Base-by-base conservation (phyloP, 2,329 filamentous ascomycete genomes). In the Mycosphaerelloides madeirae region DNA sequence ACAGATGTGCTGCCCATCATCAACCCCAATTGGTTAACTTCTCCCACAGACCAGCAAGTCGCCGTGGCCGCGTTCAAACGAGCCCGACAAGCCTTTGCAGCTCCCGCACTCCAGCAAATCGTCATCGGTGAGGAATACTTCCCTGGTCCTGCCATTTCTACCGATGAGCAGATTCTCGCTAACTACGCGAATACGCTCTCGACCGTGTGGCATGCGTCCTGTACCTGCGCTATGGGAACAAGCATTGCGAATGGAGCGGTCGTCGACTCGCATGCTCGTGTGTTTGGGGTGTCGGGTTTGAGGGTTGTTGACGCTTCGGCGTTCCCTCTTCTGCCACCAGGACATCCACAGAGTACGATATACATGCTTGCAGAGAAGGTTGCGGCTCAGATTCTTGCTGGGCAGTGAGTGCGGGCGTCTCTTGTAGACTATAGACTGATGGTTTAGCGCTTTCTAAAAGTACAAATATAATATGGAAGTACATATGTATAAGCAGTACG, bases 11-110 rank as follows among this genome's bases (percentile, higher is more conserved):
- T 39, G 6, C 48, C 48, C 6, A 29, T 45, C 15, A 29, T 41
- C 50, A 65, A 38, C 60, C 64, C 6, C 55, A 58, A 41, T 32
- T 68, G 63, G 63, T 55, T 70, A 3, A 61, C 59, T 6, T 41
- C 63, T 16, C 51, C 55, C 1, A 49, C 51, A 1, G 67, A 70
- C 39, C 43, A 56, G n/a, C 53, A 61, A 9, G 36, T 69, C 3
- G 64, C 61, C 0, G 37, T 70, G 1, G 58, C 59, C 1, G 55
- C 52, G 3, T 66, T 58, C 54, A 64, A 62, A 32, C 49, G 71
- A 8, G 44, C 43, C 6, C 61, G 66, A 6, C 35, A 63, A 28
- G 46, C 58, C 4, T 66, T 61, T 31, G 44, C 42, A 1, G 52
- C 59, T 0, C 29, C 50, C 1, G 56, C 52, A 1, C 57, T 68